phyloP scores from a whole-genome alignment of 305 asterid species.

The Plantago coronopus region DNA sequence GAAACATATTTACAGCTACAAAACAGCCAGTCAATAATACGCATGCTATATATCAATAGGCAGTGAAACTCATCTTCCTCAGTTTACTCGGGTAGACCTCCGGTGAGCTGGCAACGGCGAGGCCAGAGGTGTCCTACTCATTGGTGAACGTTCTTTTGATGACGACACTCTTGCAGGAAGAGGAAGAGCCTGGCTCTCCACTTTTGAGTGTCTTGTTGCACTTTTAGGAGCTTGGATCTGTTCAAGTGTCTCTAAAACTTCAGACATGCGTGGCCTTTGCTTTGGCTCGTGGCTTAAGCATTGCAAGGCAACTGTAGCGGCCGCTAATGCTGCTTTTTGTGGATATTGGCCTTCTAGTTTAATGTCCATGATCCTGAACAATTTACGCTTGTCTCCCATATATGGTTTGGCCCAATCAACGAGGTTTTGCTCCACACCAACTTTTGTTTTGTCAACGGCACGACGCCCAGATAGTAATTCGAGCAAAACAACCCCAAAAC shows the following conservation, averaged over 20 bases:
- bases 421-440: slow-evolving; percentile 74
- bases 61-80: slow-evolving; percentile 24
- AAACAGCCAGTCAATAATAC: background rate
- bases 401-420: slow-evolving; percentile 96
- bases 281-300: slow-evolving; percentile 74
- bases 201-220: slow-evolving; percentile 26
- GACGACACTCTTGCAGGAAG: slow-evolving; percentile 33
- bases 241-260: slow-evolving; percentile 63
- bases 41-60: background rate
- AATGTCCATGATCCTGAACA: slow-evolving; percentile 89
- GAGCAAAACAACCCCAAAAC: slow-evolving; percentile 91
- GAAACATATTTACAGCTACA: slow-evolving; percentile 30
- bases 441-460: slow-evolving; percentile 71
- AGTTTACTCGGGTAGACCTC: slow-evolving; percentile 44
- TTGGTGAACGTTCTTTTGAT: slow-evolving; percentile 44
- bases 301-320: slow-evolving; percentile 65
- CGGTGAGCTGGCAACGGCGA: slow-evolving; percentile 55
- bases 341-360: slow-evolving; percentile 91
- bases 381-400: slow-evolving; percentile 67
- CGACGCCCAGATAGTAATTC: slow-evolving; percentile 85
- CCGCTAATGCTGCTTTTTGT: slow-evolving; percentile 75
- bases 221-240: slow-evolving; percentile 58
- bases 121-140: slow-evolving; percentile 46
- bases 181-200: slow-evolving; percentile 26
- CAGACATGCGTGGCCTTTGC: slow-evolving; percentile 76